Evolutionary conservation across 257 asterid genomes (phyloP).

Genomic region (Solanum tacnaense): DNA sequence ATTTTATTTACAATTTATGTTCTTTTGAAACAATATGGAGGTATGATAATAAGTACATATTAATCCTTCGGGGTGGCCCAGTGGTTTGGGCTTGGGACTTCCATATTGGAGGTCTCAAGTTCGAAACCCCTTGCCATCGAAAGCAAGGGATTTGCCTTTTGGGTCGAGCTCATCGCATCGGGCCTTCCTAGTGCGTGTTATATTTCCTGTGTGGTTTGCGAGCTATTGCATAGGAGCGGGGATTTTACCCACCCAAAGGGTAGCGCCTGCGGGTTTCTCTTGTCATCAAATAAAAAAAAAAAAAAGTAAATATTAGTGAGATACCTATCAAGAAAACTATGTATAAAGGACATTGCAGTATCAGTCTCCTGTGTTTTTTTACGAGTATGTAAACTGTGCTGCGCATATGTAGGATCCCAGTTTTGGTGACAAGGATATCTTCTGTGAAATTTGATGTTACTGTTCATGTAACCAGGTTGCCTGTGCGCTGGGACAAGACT

Average conservation of each 20-base stretch:
- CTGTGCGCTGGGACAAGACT: conserved; percentile 92
- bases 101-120: too few relatives aligned
- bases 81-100: too few relatives aligned
- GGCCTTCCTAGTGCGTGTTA: too few relatives aligned
- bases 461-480: conserved; percentile 49
- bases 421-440: background rate
- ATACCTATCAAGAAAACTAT: background rate
- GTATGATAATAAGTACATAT: background rate
- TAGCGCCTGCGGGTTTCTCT: too few relatives aligned
- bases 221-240: too few relatives aligned
- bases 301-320: background rate
- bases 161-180: too few relatives aligned
- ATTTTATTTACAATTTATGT: background rate
- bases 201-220: too few relatives aligned
- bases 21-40: background rate
- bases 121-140: too few relatives aligned
- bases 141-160: too few relatives aligned
- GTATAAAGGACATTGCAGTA: background rate
- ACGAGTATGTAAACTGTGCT: background rate
- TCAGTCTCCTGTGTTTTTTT: background rate
- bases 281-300: too few relatives aligned
- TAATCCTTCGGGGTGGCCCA: too few relatives aligned
- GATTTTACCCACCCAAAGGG: too few relatives aligned
- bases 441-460: background rate
- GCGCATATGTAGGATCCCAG: background rate